Conservation (phyloP, 2,329 filamentous ascomycete species). For the Alternaria sp. region DNA sequence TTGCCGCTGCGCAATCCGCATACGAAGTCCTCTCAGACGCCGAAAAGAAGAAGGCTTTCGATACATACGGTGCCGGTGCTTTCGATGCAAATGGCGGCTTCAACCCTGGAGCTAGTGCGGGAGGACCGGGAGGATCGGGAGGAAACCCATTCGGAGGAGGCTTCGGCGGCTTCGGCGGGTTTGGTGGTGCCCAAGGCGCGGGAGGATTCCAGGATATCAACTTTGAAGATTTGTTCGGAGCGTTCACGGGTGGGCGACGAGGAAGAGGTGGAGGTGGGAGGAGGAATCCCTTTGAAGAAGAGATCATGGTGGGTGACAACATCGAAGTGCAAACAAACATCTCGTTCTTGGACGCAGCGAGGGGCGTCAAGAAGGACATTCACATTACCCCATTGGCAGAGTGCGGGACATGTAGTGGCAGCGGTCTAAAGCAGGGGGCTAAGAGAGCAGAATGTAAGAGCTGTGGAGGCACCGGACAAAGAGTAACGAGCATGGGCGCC, state of each 20-base stretch:
- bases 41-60: constrained; percentile 90
- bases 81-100: constrained; percentile 76
- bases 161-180: constrained; percentile 57
- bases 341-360: constrained; percentile 94
- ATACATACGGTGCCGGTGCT: constrained; percentile 86
- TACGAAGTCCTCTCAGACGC: constrained; percentile 94
- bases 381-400: constrained; percentile 80
- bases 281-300: constrained; percentile 77
- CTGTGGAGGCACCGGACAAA: constrained; percentile 86
- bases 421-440: constrained; percentile 81
- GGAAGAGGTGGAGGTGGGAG: constrained; percentile 56
- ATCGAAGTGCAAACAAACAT: constrained; percentile 95
- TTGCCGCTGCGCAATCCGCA: constrained; percentile 88
- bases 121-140: constrained; percentile 69
- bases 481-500: constrained; percentile 88
- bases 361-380: constrained; percentile 88
- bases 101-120: constrained; percentile 72
- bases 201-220: constrained; percentile 85
- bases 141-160: constrained; percentile 67
- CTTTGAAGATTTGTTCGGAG: constrained; percentile 94
- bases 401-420: constrained; percentile 84
- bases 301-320: constrained; percentile 88
- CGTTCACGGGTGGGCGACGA: constrained; percentile 73
- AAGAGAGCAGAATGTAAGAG: constrained; percentile 76
- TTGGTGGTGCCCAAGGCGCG: constrained; percentile 55